Base-by-base conservation (phyloP, 768 basidiomycete species). In the Rhodotorula graminis region DNA sequence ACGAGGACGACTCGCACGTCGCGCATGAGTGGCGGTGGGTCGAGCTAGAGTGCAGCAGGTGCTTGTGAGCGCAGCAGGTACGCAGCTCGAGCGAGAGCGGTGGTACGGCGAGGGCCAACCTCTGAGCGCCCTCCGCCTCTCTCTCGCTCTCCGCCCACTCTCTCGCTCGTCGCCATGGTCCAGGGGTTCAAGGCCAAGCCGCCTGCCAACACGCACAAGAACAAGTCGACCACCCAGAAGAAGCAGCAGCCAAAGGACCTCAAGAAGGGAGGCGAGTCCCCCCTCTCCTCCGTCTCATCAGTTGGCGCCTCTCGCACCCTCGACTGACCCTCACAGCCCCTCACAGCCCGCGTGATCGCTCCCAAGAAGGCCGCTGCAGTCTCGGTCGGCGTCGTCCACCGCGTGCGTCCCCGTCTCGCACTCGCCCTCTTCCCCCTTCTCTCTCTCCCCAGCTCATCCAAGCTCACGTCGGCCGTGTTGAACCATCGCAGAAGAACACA, bases 1-100 rank as follows among this genome's bases (percentile, higher is more conserved):
- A 94, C 92, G 79, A 96, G 87, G 71, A 94, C 86, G 79, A 95
- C 93, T 76, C 93, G 87, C 62, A 95, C 92, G 88, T 96, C 93
- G 82, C 92, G 86, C 71, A 55, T 55, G 53, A 10, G 4, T 47
- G 27, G 50, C 10, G 25, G 37, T 37, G 37, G 37, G 37, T 37
- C 5, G 37, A 37, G 37, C 37, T 37, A 9, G 37, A 25, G 49
- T 2, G 3, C 5, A 31, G 10, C 29, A 23, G 3, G 18, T 31
- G 23, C 15, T 14, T 25, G n/a, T 21, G 3, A 16, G 25, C 27
- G 25, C 1, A 12, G 2, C 25, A 18, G 27, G 42, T 11, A 25
- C 37, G 40, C 25, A 15, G 18, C 23, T 31, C 4, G 33, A 19
- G 56, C 56, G 50, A 25, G 50, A 37, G 37, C 37, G 37, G 5